Conservation (phyloP, 2,329 filamentous ascomycete genomes). For the Sporothrix schenckii region DNA sequence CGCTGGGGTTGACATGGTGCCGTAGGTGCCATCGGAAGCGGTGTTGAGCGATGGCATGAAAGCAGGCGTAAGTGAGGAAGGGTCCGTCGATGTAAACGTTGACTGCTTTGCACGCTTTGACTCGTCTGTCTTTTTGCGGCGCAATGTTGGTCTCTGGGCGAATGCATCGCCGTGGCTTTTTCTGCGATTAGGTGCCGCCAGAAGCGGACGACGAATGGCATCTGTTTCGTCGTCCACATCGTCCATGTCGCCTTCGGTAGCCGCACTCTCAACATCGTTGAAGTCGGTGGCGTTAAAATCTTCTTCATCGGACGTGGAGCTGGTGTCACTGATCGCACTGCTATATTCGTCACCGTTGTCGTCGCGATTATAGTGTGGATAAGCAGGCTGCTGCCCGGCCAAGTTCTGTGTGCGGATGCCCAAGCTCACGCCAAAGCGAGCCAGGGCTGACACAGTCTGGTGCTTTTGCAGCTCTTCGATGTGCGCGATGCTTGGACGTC, state of each 20-base stretch:
- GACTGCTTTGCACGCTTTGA: slow-evolving; percentile 12
- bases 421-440: slow-evolving; percentile 65
- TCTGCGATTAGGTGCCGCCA: slow-evolving; percentile 36
- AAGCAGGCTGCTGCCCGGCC: slow-evolving; percentile 55
- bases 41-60: slow-evolving; percentile 29
- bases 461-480: slow-evolving; percentile 65
- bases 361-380: slow-evolving; percentile 46
- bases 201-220: slow-evolving; percentile 38
- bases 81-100: slow-evolving; percentile 4
- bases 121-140: slow-evolving; percentile 39
- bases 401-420: slow-evolving; percentile 77
- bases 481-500: slow-evolving; percentile 58
- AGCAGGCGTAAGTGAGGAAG: slow-evolving; percentile 14
- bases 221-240: slow-evolving; percentile 40
- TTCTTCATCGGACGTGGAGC: slow-evolving; percentile 35
- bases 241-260: slow-evolving; percentile 49
- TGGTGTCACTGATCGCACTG: slow-evolving; percentile 38
- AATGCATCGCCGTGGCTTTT: slow-evolving; percentile 50
- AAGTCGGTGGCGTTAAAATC: slow-evolving; percentile 41
- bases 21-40: slow-evolving; percentile 36
- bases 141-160: slow-evolving; percentile 37
- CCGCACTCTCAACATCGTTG: slow-evolving; percentile 46
- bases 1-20: slow-evolving; percentile 35
- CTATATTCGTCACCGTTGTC: slow-evolving; percentile 39
- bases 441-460: slow-evolving; percentile 56